Percentiles rank a stretch among this genome's conserved stretches.
Conservation (phyloP, 805 yeast genomes). For the Maudiozyma bulderi region DNA sequence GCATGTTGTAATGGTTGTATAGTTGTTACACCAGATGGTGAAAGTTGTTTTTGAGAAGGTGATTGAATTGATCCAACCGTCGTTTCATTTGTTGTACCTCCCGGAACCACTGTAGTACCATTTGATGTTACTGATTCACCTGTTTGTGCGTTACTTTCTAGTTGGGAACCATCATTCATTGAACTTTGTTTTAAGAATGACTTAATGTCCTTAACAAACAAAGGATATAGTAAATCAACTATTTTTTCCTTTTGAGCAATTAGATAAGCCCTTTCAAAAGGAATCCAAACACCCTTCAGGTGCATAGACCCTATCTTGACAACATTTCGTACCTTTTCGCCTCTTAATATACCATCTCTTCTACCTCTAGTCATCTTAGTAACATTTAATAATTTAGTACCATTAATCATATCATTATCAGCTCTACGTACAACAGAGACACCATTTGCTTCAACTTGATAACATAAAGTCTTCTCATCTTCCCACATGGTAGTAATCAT, state of each 20-base stretch:
- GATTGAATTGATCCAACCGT: no score
- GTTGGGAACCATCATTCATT: not conserved
- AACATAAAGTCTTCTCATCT: slow-evolving; percentile 75
- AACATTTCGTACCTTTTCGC: slow-evolving; percentile 67
- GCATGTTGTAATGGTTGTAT: no score
- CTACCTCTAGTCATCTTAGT: slow-evolving; percentile 85
- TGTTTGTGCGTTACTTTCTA: not conserved
- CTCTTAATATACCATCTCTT: slow-evolving; percentile 73
- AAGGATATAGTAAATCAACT: slow-evolving; percentile 53
- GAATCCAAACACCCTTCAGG: slow-evolving; percentile 84
- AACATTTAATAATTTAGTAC: slow-evolving; percentile 72
- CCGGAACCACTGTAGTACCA: not conserved
- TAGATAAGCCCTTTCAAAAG: slow-evolving; percentile 71
- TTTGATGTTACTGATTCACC: no score
- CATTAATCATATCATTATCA: slow-evolving; percentile 78
- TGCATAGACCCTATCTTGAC: slow-evolving; percentile 85
- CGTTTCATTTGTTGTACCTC: no score
- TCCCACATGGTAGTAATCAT: slow-evolving; percentile 85
- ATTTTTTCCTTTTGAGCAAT: slow-evolving; percentile 80
- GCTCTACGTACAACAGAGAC: slow-evolving; percentile 76
- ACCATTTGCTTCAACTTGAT: slow-evolving; percentile 77
- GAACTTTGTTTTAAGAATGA: slow-evolving; percentile 24
- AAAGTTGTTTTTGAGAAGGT: no score
- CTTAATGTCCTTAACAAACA: slow-evolving; percentile 67
- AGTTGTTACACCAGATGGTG: no score